phyloP scores from a whole-genome alignment of 306 rosid genomes.

The Benincasa hispida region DNA sequence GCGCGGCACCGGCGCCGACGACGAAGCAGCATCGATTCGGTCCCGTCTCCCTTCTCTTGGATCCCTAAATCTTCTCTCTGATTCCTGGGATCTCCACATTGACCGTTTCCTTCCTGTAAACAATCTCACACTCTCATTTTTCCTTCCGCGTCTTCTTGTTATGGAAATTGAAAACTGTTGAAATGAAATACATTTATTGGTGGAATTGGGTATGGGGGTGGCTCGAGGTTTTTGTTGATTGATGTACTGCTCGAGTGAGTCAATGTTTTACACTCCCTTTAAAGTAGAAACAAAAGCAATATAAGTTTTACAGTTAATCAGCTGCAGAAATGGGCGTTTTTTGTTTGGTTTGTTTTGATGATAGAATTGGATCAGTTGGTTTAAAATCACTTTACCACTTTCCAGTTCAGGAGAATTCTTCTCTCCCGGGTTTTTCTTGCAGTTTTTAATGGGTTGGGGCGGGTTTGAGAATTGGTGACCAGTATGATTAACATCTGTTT shows the following conservation, averaged over 20 bases:
- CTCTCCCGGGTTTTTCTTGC: not conserved
- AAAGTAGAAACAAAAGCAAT: too few relatives aligned
- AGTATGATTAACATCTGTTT: not conserved
- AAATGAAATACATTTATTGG: not conserved
- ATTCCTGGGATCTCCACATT: conserved; percentile 79
- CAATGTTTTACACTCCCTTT: too few relatives aligned
- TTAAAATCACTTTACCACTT: not conserved
- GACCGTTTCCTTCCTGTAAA: conserved; percentile 85
- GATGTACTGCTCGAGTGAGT: too few relatives aligned
- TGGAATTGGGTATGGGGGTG: not conserved
- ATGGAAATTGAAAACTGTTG: not conserved
- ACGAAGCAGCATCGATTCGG: conserved; percentile 44
- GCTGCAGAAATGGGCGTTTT: not conserved
- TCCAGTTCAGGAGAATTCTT: not conserved
- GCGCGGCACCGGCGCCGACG: conserved; percentile 52
- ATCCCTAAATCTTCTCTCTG: conserved; percentile 83
- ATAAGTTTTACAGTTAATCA: not conserved
- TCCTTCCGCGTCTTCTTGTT: not conserved
- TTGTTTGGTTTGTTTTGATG: not conserved
- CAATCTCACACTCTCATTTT: not conserved
- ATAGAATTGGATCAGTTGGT: not conserved
- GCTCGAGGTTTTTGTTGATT: too few relatives aligned
- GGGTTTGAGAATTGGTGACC: not conserved
- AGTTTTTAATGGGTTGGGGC: not conserved
- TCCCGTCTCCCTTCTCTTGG: conserved; percentile 77